Conservation (phyloP, 2,329 filamentous ascomycete genomes). For the Neoarthrinium moseri region DNA sequence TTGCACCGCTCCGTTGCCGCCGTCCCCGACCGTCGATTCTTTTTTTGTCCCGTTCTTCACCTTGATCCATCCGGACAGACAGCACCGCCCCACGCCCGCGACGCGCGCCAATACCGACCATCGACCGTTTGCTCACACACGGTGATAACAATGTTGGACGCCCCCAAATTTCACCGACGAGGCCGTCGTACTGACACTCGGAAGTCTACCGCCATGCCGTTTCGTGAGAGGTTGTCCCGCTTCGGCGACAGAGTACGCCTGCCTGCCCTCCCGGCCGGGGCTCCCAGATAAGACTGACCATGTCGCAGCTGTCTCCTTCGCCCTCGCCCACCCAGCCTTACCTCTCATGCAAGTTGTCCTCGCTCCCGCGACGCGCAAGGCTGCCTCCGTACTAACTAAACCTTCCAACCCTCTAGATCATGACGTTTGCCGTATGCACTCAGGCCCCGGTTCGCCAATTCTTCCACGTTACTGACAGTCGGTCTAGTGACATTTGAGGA, state of each 20-base stretch:
- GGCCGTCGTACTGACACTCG: neutral
- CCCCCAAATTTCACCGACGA: conserved; percentile 1
- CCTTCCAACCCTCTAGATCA: conserved; percentile 25
- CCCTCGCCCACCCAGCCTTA: conserved; percentile 39
- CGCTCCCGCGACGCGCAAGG: neutral
- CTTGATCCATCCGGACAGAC: too few relatives aligned
- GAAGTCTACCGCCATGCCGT: conserved; percentile 21
- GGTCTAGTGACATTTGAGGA: conserved; percentile 81
- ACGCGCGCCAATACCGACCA: too few relatives aligned
- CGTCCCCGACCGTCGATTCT: too few relatives aligned
- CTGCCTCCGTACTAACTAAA: conserved; percentile 3
- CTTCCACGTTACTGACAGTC: neutral
- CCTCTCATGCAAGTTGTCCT: conserved; percentile 40
- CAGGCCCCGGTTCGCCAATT: too few relatives aligned
- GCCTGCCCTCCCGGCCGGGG: conserved; percentile 1
- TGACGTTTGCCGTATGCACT: conserved; percentile 33
- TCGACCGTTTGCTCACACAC: too few relatives aligned
- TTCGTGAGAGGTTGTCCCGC: conserved; percentile 27
- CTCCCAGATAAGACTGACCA: conserved; percentile 13
- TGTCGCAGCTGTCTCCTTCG: conserved; percentile 27
- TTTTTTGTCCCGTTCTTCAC: too few relatives aligned
- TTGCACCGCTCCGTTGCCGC: too few relatives aligned
- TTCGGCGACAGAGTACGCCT: conserved; percentile 31
- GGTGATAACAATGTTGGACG: conserved; percentile 1
- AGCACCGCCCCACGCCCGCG: too few relatives aligned